phyloP scores from a whole-genome alignment of 306 rosid species.

The Oemleria cerasiformis region DNA sequence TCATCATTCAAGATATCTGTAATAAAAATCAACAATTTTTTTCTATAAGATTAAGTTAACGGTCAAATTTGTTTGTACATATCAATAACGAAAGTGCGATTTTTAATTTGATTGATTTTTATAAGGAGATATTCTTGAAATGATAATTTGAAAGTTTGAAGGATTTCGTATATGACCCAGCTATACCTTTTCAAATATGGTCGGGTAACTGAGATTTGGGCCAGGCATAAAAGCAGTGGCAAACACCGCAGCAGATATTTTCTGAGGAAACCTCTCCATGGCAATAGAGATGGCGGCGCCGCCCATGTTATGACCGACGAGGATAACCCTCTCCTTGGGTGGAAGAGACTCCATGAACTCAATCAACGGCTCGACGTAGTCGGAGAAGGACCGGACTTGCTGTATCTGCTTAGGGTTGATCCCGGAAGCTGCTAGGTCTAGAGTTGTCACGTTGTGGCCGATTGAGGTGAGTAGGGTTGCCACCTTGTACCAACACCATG shows the following conservation, averaged over 20 bases:
- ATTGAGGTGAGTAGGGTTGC: conserved; percentile 18
- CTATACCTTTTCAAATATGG: conserved; percentile 14
- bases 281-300: conserved; percentile 31
- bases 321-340: conserved; percentile 29
- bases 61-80: no score
- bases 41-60: no score
- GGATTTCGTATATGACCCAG: no score
- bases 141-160: no score
- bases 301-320: conserved; percentile 48
- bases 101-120: no score
- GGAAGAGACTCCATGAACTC: conserved; percentile 31
- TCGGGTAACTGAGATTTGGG: conserved; percentile 16
- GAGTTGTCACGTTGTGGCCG: conserved; percentile 41
- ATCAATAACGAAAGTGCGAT: no score
- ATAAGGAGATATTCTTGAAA: no score
- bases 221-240: conserved; percentile 36
- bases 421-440: conserved; percentile 49
- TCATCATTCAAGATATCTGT: no score
- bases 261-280: conserved; percentile 40
- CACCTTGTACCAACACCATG: conserved; percentile 53
- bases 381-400: conserved; percentile 18
- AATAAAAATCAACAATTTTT: no score
- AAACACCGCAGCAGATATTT: conserved; percentile 29
- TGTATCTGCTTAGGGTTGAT: conserved; percentile 29
- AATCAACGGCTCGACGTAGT: conserved; percentile 41